Base-by-base conservation (phyloP, 1,284 basidiomycete species). In the Ceratobasidium sp. region DNA sequence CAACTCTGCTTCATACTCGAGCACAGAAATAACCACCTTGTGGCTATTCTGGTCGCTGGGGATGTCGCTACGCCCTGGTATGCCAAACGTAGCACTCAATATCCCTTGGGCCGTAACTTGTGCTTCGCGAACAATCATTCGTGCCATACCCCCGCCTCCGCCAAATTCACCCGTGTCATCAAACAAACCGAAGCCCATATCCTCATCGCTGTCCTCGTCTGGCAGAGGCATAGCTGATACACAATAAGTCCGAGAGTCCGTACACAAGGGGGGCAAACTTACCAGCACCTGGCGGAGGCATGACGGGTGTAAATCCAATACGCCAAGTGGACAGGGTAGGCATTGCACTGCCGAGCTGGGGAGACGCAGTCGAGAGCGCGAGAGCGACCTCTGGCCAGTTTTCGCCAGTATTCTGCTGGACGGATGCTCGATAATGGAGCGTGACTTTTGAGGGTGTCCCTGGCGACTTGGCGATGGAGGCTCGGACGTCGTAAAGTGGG, bases 401-500 rank as follows among this genome's bases (percentile, higher is more conserved):
- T 49, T 81, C 81, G 1, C 80, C 80, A 9, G 80, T 80, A 7
- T 65, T 68, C 56, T 81, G 81, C 5, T 73, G 64, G 43, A 82
- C 80, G 13, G 78, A 79, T 1, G 81, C 80, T 44, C 80, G 79
- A 57, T 82, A 82, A 25, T 81, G 78, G 22, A 82, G 64, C 15
- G 71, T 32, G 43, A 81, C 69, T 29, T 66, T 69, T 11, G 77
- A 77, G 62, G 49, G 13, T 8, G 56, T 37, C 22, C 62, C 69
- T 13, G 32, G 84, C 84, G 19, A 76, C 51, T 65, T 61, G 46
- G 76, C 73, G 22, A 81, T 76, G 13, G 62, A 71, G 15, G 81
- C 81, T 34, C 81, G 78, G 11, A 82, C 61, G 74, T 81, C 81
- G 49, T 81, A 82, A 13, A 80, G 76, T 1, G 81, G 81, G 43